Evolutionary conservation across 2,329 filamentous ascomycete genomes (phyloP).

Genomic region (Ophiostoma sp.): DNA sequence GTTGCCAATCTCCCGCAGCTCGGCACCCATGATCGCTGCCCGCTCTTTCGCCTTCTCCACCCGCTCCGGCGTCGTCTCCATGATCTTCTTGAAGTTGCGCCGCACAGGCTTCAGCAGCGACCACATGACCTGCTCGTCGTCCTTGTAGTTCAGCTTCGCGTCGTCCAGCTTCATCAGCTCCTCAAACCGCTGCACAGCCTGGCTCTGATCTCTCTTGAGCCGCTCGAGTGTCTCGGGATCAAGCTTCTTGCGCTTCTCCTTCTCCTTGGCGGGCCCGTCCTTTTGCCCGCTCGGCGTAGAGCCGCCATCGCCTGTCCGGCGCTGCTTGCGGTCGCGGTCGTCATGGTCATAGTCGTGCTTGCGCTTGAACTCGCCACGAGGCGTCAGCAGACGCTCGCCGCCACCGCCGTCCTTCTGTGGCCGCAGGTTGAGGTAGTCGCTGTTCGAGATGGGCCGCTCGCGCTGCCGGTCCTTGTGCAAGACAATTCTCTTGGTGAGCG

Average conservation of each 20-base stretch:
- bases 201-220: constrained; percentile 33
- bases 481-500: constrained; percentile 41
- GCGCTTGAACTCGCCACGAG: constrained; percentile 53
- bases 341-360: constrained; percentile 53
- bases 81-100: constrained; percentile 36
- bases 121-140: constrained; percentile 37
- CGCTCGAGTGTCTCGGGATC: constrained; percentile 36
- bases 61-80: constrained; percentile 33
- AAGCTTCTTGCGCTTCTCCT: constrained; percentile 36
- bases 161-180: constrained; percentile 37
- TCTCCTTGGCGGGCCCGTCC: constrained; percentile 35
- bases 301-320: constrained; percentile 28
- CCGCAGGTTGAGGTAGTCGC: constrained; percentile 28
- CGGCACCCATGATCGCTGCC: constrained; percentile 36
- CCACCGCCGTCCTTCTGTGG: constrained; percentile 22
- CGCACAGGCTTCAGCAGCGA: constrained; percentile 37
- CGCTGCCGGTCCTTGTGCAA: constrained; percentile 46
- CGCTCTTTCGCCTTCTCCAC: constrained; percentile 34
- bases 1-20: constrained; percentile 36
- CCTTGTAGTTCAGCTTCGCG: constrained; percentile 33
- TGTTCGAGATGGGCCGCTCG: constrained; percentile 37
- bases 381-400: constrained; percentile 42
- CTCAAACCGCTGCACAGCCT: constrained; percentile 36
- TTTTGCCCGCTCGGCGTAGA: constrained; percentile 29
- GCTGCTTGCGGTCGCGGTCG: constrained; percentile 43